A percentile compares a stretch with the other conserved stretches of the same genome.
phyloP scores from a whole-genome alignment of 2,329 filamentous ascomycete genomes.

The Coleophoma eucalyptorum region DNA sequence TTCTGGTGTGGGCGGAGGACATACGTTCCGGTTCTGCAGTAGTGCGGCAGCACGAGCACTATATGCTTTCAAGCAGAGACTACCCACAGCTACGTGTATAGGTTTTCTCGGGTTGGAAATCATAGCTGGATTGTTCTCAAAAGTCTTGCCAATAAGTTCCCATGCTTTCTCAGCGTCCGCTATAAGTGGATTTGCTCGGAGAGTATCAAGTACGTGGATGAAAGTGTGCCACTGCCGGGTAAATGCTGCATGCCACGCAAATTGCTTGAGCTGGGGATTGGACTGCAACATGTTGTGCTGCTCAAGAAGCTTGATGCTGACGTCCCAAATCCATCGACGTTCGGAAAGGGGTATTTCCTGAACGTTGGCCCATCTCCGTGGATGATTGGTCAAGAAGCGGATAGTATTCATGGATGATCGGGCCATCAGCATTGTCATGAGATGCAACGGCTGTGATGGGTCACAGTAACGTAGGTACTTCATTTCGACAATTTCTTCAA shows the following conservation, averaged over 20 bases:
- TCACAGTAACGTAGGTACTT: conserved; percentile 36
- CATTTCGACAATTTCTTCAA: conserved; percentile 33
- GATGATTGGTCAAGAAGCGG: conserved; percentile 18
- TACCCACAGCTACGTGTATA: conserved; percentile 27
- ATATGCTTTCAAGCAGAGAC: conserved; percentile 29
- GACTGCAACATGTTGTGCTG: conserved; percentile 30
- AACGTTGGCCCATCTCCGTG: conserved; percentile 26
- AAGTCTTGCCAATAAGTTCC: conserved; percentile 28
- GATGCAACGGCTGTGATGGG: conserved; percentile 30
- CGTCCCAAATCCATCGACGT: conserved; percentile 24
- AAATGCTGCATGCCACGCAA: conserved; percentile 28
- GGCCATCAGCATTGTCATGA: conserved; percentile 14
- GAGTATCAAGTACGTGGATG: conserved; percentile 30
- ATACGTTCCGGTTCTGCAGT: conserved; percentile 4
- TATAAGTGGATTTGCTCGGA: conserved; percentile 27
- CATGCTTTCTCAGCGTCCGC: conserved; percentile 29
- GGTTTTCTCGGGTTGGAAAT: conserved; percentile 21
- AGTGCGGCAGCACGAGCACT: conserved; percentile 15
- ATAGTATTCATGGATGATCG: conserved; percentile 10
- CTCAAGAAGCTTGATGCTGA: conserved; percentile 26
- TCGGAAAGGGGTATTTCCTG: conserved; percentile 24
- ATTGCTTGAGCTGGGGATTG: conserved; percentile 24
- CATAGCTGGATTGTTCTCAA: conserved; percentile 27
- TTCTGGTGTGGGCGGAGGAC: conserved; percentile 5
- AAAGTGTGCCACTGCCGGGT: conserved; percentile 30